Base-by-base conservation (phyloP, 164 flowering plant genomes). In the Pachysandra terminalis region DNA sequence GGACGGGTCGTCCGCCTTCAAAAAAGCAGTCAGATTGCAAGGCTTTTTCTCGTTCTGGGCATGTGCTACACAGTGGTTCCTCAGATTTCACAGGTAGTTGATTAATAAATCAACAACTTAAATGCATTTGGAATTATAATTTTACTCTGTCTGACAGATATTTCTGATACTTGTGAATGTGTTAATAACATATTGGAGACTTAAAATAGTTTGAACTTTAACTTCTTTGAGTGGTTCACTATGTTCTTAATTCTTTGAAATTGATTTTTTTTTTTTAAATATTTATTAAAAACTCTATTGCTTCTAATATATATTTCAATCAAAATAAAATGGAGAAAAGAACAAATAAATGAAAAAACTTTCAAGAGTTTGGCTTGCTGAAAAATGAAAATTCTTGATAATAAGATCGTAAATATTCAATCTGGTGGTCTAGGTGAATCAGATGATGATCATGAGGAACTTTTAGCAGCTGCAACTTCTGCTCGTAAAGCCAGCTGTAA, bases 1-100 rank as follows among this genome's bases (percentile, higher is more conserved):
- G 86, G 78, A 66, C 90, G 9, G 97, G 97, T 10, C 90, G 95
- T 54, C 95, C 89, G 14, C 87, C 89, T 40, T 72, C 82, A 22
- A 91, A 85, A 66, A 91, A 89, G 82, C 60, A 77, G n/a, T 78
- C 83, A 35, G 93, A 86, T 48, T 84, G 87, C 59, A 91, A 85
- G 77, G 81, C 84, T 56, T 68, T 68, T 69, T 53, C 79, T 68
- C 95, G 89, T 51, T 79, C 80, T 67, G 87, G 83, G 60, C 74
- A 75, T 45, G 69, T 74, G 23, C 56, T 68, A n/a, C 81, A 74
- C 68, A 64, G 71, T 75, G 82, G 80, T 53, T 77, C 88, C 21
- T 79, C 85, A 45, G 89, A 85, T 73, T 74, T 80, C 40, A 77
- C 87, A 67, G 93, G 93, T 90, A 81, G n/a, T 28, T n/a, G 52